These are phyloP conservation scores for Urochloa ruziziensis DNA, from an alignment of 176 grass and related monocot species.

Conservation along the genomic window DNA sequence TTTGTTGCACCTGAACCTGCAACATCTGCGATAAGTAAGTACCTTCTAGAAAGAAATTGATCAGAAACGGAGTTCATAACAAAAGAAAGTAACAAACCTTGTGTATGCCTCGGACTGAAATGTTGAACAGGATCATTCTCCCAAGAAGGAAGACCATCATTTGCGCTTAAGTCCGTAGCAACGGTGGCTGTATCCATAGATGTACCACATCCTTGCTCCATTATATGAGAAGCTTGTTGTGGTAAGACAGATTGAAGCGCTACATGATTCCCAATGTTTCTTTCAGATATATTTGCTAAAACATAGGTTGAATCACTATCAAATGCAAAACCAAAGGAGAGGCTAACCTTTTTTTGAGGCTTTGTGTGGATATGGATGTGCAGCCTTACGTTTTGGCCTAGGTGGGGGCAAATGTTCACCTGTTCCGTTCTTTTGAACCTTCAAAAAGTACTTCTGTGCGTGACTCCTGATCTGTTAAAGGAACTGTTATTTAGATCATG, in stretches of 20 bases:
- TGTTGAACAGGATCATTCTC: slow-evolving; percentile 26
- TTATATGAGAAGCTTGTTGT: slow-evolving; percentile 39
- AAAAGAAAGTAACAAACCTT: slow-evolving; percentile 33
- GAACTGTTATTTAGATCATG: slow-evolving; percentile 39
- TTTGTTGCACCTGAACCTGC: slow-evolving; percentile 27
- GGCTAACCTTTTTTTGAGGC: slow-evolving; percentile 59
- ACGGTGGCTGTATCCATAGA: slow-evolving; percentile 34
- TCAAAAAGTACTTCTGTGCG: slow-evolving; percentile 93
- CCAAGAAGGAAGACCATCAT: slow-evolving; percentile 34
- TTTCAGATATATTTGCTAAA: not conserved
- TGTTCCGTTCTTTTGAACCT: slow-evolving; percentile 79
- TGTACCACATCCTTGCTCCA: slow-evolving; percentile 43
- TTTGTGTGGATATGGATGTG: slow-evolving; percentile 96
- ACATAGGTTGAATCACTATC: not conserved
- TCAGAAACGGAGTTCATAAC: not conserved
- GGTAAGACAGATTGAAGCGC: slow-evolving; percentile 26
- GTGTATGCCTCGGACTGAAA: slow-evolving; percentile 37
- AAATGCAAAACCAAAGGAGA: not conserved
- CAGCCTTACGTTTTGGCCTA: slow-evolving; percentile 86
- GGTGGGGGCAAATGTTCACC: slow-evolving; percentile 89
- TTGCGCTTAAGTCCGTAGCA: slow-evolving; percentile 29
- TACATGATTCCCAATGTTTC: not conserved
- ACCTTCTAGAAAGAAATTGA: not conserved
- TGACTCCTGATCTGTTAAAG: slow-evolving; percentile 91
- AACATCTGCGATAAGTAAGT: slow-evolving; percentile 13